A percentile compares a stretch with the other conserved stretches of the same genome.
Evolutionary conservation across 1,284 basidiomycete genomes (phyloP).

Genomic region (Cutaneotrichosporon curvatum): DNA sequence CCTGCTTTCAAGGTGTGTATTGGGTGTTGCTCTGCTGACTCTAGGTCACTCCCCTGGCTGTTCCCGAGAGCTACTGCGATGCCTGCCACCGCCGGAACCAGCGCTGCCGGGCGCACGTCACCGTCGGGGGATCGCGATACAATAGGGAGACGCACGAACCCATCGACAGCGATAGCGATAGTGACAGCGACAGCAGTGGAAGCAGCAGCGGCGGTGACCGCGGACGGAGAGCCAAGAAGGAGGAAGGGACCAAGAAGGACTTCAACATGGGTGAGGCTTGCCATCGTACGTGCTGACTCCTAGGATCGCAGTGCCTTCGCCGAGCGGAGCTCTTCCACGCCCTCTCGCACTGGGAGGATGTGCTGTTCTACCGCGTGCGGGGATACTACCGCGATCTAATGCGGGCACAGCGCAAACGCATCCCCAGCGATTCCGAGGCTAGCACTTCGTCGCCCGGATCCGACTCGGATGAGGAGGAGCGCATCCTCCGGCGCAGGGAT

Average conservation of each 20-base stretch:
- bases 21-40: background rate
- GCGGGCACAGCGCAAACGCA: background rate
- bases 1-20: slow-evolving; percentile 55
- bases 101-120: background rate
- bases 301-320: slow-evolving; percentile 1
- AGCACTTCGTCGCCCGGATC: too few relatives aligned
- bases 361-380: background rate
- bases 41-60: background rate
- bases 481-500: too few relatives aligned
- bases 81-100: slow-evolving; percentile 9
- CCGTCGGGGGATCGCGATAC: slow-evolving; percentile 1
- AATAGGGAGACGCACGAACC: background rate
- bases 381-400: slow-evolving; percentile 5
- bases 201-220: too few relatives aligned
- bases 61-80: slow-evolving; percentile 4
- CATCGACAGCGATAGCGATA: background rate
- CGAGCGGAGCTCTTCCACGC: slow-evolving; percentile 1
- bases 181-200: background rate
- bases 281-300: background rate
- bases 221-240: background rate
- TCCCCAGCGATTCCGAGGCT: background rate
- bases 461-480: too few relatives aligned
- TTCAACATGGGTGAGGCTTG: slow-evolving; percentile 2
- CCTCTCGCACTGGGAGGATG: slow-evolving; percentile 7
- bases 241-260: background rate